Evolutionary conservation across 352 stramenopile species (phyloP), one percentile per base, ranked within the genome.

Genomic region (Blastocystis sp.): DNA sequence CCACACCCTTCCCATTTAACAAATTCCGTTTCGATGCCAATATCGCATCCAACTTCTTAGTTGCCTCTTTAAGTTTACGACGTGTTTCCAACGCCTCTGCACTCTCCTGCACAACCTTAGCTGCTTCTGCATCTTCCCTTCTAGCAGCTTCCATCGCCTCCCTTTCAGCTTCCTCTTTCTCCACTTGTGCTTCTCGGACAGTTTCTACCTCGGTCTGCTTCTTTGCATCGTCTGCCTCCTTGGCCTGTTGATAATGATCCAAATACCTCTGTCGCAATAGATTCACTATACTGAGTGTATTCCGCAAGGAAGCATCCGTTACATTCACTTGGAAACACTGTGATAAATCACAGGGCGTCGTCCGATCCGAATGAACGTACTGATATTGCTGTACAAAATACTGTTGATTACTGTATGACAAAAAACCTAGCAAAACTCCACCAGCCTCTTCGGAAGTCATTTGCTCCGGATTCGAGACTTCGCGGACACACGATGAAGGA

Each of bases 321-420:
- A 83, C 71, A n/a, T 63, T 32, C 46, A 66, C 12, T 32, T 52
- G 29, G n/a, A 83, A 83, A 43, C 71, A 83, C 21, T 27, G n/a
- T 27, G 21, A 52, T 1, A 80, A 61, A 59, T 80, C 59, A 43
- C 59, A 43, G 2, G 43, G 32, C n/a, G 52, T 14, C 27, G 16
- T 27, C 9, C 37, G 7, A n/a, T 4, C 7, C 43, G 39, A 39
- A n/a, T 80, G 43, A 16, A 16, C 39, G 39, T 80, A 59, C 12
- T 3, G 12, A 39, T 59, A 32, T 49, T 66, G 46, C n/a, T 66
- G 16, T 24, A 14, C 24, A 63, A 83, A 83, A 21, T 67, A 83
- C 0, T 35, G 16, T 6, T 66, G 49, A n/a, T 83, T 83, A 29
- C 42, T 65, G 24, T 43, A 29, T 0, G 46, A 19, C 21, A 83